Evolutionary conservation across 2,329 filamentous ascomycete species (phyloP).

Genomic region (Plenodomus biglobosus): DNA sequence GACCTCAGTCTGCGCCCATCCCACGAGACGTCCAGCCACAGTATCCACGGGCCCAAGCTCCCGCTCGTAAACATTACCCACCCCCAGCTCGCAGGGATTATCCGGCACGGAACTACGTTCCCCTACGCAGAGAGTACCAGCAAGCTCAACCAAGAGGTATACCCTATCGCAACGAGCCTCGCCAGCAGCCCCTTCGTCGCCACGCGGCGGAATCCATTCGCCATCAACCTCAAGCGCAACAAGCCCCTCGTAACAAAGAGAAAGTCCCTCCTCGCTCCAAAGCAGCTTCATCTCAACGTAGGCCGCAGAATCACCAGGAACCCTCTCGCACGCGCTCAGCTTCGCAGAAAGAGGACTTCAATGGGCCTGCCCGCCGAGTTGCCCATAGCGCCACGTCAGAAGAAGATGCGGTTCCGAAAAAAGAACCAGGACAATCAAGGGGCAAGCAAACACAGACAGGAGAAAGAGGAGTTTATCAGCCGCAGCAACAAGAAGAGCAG

Average conservation of each 20-base stretch:
- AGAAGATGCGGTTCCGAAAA: not conserved
- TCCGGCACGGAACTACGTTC: not conserved
- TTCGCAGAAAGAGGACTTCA: slow-evolving; percentile 13
- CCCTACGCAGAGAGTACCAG: slow-evolving; percentile 1
- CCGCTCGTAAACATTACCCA: too few species aligned
- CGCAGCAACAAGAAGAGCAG: slow-evolving; percentile 7
- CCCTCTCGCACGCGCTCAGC: slow-evolving; percentile 11
- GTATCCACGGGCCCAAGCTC: too few species aligned
- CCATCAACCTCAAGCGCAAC: slow-evolving; percentile 20
- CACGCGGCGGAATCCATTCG: slow-evolving; percentile 14
- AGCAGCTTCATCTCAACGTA: slow-evolving; percentile 17
- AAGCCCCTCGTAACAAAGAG: slow-evolving; percentile 20
- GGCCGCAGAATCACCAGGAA: slow-evolving; percentile 18
- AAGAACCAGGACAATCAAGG: not conserved
- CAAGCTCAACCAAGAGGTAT: not conserved
- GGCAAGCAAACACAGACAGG: not conserved
- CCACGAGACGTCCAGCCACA: not conserved
- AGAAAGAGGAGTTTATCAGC: slow-evolving; percentile 1
- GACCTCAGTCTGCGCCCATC: slow-evolving; percentile 3
- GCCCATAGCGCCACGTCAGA: slow-evolving; percentile 2
- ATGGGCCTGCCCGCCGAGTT: slow-evolving; percentile 12
- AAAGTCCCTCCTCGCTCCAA: slow-evolving; percentile 10
- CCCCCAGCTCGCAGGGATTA: too few species aligned
- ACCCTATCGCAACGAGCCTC: not conserved
- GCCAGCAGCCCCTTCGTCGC: not conserved